Evolutionary conservation across 2,329 filamentous ascomycete genomes (phyloP).

Genomic region (Colletotrichum lini): DNA sequence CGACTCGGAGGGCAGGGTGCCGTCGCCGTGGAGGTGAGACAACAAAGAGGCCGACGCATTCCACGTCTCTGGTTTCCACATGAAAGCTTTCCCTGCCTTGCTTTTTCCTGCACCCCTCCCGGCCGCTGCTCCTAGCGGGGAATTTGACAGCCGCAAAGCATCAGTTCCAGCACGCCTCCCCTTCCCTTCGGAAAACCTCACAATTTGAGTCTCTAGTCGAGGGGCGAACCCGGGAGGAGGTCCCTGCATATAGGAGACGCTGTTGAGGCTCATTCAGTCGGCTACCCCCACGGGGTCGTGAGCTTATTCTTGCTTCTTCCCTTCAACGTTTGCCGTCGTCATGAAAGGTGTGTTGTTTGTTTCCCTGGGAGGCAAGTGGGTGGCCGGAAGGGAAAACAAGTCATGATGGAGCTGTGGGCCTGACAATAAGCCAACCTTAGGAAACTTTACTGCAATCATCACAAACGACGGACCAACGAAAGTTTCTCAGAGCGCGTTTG

Average conservation of each 20-base stretch:
- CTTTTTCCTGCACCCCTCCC: conserved; percentile 24
- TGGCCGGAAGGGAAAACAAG: conserved; percentile 3
- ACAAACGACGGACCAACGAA: conserved; percentile 35
- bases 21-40: conserved; percentile 40
- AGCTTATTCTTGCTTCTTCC: conserved; percentile 6
- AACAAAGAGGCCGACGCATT: conserved; percentile 32
- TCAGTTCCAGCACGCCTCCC: background rate
- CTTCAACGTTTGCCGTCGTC: background rate
- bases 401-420: background rate
- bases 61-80: conserved; percentile 30
- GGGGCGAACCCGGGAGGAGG: background rate
- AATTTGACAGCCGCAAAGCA: conserved; percentile 17
- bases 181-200: background rate
- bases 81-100: conserved; percentile 24
- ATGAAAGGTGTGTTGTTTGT: background rate
- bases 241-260: background rate
- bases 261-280: conserved; percentile 15
- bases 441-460: conserved; percentile 15
- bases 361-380: background rate
- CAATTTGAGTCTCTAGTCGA: background rate
- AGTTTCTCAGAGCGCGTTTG: conserved; percentile 27
- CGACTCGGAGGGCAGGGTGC: conserved; percentile 16
- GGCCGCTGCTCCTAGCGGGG: conserved; percentile 13
- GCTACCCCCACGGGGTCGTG: conserved; percentile 2
- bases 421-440: conserved; percentile 3